Evolutionary conservation across 176 grass and related monocot genomes (phyloP).

Genomic region (maize (Zea mays)): Zm-B73-REFERENCE-NAM-5.0 NC_050096.1:229593501-229594000

Average conservation of each 20-base stretch:
- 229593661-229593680: constrained; percentile 88
- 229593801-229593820: constrained; percentile 70
- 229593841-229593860: constrained; percentile 67
- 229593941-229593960: neutral
- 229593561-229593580: neutral
- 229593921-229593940: neutral
- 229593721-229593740: neutral
- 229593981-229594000: constrained; percentile 24
- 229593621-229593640: constrained; percentile 22
- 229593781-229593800: constrained; percentile 69
- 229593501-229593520: constrained; percentile 88
- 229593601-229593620: neutral
- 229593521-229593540: constrained; percentile 78
- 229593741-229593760: neutral
- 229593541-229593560: constrained; percentile 57
- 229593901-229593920: neutral
- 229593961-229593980: neutral
- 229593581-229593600: neutral
- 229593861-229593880: constrained; percentile 62
- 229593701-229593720: constrained; percentile 54
- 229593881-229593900: constrained; percentile 21
- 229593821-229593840: constrained; percentile 51
- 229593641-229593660: constrained; percentile 80
- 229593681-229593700: constrained; percentile 69
- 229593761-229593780: constrained; percentile 50